Base-by-base conservation (phyloP, 371 early-diverging fungal species). In the Circinella umbellata region DNA sequence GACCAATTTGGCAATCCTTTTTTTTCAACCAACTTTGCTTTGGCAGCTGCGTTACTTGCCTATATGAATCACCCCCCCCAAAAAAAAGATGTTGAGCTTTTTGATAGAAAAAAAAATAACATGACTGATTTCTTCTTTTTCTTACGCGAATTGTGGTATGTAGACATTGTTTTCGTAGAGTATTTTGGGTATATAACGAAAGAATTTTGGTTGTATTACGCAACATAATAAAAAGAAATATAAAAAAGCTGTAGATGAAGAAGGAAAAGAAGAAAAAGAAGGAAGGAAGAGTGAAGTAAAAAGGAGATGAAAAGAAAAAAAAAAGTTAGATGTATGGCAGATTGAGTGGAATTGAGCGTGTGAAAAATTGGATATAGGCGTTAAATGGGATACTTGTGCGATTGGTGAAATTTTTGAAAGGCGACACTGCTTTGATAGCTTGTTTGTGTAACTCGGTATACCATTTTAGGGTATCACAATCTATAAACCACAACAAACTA, bases 341-440 rank as follows among this genome's bases (percentile, higher is more conserved):
- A 27, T 27, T 27, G 27, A 27, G 27, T 27, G 27, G 27, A 66
- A 70, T 66, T 62, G 66, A 66, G 66, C 66, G 70, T 66, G 70
- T 66, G 70, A 66, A 66, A 46, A 70, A 66, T 66, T 66, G 15
- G 51, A 15, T 15, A 13, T n/a, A 17, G 51, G 51, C 51, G 8
- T n/a, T 51, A 8, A 17, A n/a, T 51, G 6, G 51, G 51, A 51
- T 51, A 51, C 17, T 42, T 17, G 51, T 47, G 51, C n/a, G 51
- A 51, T 51, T 51, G 51, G 51, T 51, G 14, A 51, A 51, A 13
- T 51, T 51, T 51, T 51, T 8, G 51, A 51, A 51, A 1, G 51
- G 51, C 51, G 51, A 8, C 15, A 5, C 2, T 51, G 8, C 14
- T 17, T 51, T 17, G 51, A 51, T 51, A 51, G 51, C 51, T 5